A percentile compares a stretch with the other conserved stretches of the same genome.
These are phyloP conservation scores for Euptelea pleiosperma DNA, from an alignment of 164 flowering plant genomes.

Conservation along the genomic window DNA sequence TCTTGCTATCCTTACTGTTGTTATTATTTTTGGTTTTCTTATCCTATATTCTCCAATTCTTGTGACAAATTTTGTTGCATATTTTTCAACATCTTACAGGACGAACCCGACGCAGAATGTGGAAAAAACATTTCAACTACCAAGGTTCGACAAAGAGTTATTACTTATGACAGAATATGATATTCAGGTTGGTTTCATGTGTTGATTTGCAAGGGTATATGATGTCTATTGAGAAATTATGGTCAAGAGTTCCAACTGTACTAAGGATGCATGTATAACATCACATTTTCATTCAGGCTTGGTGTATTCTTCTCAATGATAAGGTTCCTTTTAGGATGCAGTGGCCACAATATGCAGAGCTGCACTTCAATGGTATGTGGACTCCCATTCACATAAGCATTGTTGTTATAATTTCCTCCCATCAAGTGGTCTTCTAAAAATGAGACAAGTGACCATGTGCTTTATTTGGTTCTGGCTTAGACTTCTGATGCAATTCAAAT, in stretches of 20 bases:
- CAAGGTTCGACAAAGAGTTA: conserved; percentile 71
- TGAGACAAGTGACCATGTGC: too few relatives aligned
- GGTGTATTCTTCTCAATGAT: conserved; percentile 98
- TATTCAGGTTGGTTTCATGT: conserved; percentile 61
- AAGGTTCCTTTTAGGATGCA: conserved; percentile 95
- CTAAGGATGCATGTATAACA: background rate
- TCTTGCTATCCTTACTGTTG: too few relatives aligned
- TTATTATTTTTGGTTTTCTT: background rate
- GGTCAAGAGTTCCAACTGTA: background rate
- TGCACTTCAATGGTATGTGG: conserved; percentile 88
- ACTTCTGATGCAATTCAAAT: background rate
- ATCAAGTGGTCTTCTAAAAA: too few relatives aligned
- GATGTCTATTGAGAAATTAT: background rate
- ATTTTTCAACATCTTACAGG: conserved; percentile 35
- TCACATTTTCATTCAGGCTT: conserved; percentile 49
- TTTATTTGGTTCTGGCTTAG: background rate
- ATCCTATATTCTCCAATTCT: background rate
- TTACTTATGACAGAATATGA: conserved; percentile 68
- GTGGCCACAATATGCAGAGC: conserved; percentile 93
- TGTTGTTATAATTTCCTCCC: background rate
- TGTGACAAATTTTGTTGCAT: background rate
- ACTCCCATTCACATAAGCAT: background rate
- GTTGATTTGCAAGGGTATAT: background rate
- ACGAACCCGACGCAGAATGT: conserved; percentile 66
- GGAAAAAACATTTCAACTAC: conserved; percentile 79